Percentiles rank a stretch among this genome's conserved stretches.
Evolutionary conservation across 2,329 filamentous ascomycete genomes (phyloP).

Genomic region (Aspergillus chevalieri): DNA sequence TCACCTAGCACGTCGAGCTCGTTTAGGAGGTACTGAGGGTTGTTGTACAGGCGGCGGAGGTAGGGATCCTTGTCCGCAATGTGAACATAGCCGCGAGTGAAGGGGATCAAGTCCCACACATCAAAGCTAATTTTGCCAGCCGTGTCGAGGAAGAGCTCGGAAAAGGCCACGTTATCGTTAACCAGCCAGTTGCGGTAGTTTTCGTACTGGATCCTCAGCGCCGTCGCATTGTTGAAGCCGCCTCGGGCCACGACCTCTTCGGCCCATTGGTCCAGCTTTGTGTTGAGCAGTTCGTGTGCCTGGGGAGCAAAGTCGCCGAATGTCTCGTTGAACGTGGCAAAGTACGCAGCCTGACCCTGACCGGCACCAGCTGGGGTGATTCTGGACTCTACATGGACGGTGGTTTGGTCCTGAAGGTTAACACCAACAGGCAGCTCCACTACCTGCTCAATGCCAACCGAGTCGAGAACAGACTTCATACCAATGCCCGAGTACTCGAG

Average conservation of each 20-base stretch:
- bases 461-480: constrained; percentile 11
- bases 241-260: constrained; percentile 18
- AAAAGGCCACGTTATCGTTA: constrained; percentile 19
- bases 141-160: constrained; percentile 24
- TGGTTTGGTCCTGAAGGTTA: constrained; percentile 27
- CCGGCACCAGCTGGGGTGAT: constrained; percentile 9
- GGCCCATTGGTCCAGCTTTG: constrained; percentile 22
- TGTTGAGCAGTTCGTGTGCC: constrained; percentile 15
- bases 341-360: constrained; percentile 22
- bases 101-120: constrained; percentile 25
- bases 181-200: constrained; percentile 24
- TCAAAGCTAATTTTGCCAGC: constrained; percentile 18
- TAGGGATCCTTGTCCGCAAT: constrained; percentile 21
- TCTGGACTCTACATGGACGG: constrained; percentile 12
- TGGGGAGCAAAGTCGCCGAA: constrained; percentile 16
- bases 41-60: constrained; percentile 14
- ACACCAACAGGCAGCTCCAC: constrained; percentile 24
- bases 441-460: constrained; percentile 11
- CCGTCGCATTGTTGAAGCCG: constrained; percentile 21
- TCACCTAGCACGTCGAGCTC: constrained; percentile 23
- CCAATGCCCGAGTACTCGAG: constrained; percentile 26
- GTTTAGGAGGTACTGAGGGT: constrained; percentile 22
- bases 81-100: constrained; percentile 21
- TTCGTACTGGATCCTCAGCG: constrained; percentile 19
- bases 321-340: constrained; percentile 22